Evolutionary conservation across 352 stramenopile species (phyloP).

Genomic region (Blastocystis sp.): DNA sequence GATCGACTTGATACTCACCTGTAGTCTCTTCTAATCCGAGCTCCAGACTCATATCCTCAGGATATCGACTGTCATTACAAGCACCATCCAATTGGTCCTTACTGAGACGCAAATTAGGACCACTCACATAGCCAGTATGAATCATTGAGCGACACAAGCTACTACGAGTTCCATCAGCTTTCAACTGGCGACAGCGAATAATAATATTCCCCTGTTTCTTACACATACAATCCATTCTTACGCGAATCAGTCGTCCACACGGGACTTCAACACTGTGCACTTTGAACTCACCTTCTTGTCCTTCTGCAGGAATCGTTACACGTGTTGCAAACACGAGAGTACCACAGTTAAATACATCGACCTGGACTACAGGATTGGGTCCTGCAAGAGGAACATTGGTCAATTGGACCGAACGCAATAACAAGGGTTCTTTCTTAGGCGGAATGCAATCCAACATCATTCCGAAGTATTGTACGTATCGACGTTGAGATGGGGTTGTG

Average conservation of each 20-base stretch:
- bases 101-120: neutral
- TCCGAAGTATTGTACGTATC: conserved; percentile 65
- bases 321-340: conserved; percentile 38
- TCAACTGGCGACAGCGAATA: neutral
- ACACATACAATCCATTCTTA: neutral
- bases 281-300: neutral
- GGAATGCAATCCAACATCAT: conserved; percentile 43
- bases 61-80: neutral
- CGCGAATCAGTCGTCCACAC: conserved; percentile 20
- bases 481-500: conserved; percentile 44
- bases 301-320: conserved; percentile 16
- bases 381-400: neutral
- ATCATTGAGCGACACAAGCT: conserved; percentile 64
- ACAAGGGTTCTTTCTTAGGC: conserved; percentile 10
- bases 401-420: conserved; percentile 21
- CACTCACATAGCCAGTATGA: conserved; percentile 49
- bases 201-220: conserved; percentile 59
- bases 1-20: neutral
- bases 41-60: conserved; percentile 43
- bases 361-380: neutral
- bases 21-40: neutral
- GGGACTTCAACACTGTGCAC: neutral
- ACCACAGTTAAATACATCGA: conserved; percentile 57
- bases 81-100: conserved; percentile 65
- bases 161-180: neutral